A percentile compares a stretch with the other conserved stretches of the same genome.
phyloP scores from a whole-genome alignment of 192 early-diverging fungal species.

The Diversispora epigaea region DNA sequence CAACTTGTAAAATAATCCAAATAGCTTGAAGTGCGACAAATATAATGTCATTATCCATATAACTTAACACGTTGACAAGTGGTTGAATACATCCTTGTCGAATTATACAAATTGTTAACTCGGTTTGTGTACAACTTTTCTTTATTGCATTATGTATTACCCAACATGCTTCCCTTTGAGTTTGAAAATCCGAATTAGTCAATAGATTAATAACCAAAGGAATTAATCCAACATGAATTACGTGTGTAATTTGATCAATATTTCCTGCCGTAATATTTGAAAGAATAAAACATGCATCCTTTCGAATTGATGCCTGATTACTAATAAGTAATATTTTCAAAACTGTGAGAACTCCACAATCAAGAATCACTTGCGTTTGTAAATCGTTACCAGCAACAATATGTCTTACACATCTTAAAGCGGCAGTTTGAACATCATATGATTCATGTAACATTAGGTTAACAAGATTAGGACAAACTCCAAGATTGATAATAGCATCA shows the following conservation, averaged over 20 bases:
- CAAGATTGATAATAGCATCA: constrained; percentile 67
- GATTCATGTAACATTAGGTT: constrained; percentile 64
- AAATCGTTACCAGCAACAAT: constrained; percentile 82
- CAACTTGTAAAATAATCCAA: constrained; percentile 51
- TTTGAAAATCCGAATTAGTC: constrained; percentile 42
- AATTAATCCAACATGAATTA: constrained; percentile 50
- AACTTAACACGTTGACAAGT: constrained; percentile 48
- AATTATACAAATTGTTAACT: constrained; percentile 47
- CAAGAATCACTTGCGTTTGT: constrained; percentile 74
- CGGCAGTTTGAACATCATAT: constrained; percentile 67
- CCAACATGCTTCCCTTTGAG: constrained; percentile 55
- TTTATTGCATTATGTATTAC: constrained; percentile 51
- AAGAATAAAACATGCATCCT: constrained; percentile 58
- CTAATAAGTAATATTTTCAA: constrained; percentile 52
- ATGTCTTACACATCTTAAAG: constrained; percentile 73
- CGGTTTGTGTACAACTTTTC: constrained; percentile 39
- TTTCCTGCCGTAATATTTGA: constrained; percentile 54
- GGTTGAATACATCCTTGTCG: constrained; percentile 49
- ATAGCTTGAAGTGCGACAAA: constrained; percentile 46
- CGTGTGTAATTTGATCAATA: constrained; percentile 46
- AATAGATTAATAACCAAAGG: constrained; percentile 45
- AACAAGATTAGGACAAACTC: constrained; percentile 69
- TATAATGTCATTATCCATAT: constrained; percentile 46
- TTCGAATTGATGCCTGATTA: constrained; percentile 39
- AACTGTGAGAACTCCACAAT: constrained; percentile 60